Conservation (phyloP, 1,139 yeast species). For the Yamadazyma sp. region DNA sequence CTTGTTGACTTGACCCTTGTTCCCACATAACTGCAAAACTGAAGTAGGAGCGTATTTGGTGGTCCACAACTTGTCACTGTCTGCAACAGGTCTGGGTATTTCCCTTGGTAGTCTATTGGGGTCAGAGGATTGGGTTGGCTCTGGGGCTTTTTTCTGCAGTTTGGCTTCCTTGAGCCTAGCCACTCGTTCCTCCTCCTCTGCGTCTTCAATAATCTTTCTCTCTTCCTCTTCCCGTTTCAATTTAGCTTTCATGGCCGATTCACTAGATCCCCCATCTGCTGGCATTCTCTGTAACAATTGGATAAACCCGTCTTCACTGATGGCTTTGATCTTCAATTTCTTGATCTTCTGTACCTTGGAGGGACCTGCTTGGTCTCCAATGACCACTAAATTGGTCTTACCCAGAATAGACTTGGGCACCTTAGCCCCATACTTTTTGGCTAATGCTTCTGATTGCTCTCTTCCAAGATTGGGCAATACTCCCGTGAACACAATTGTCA, state of each 20-base stretch:
- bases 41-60: slow-evolving; percentile 85
- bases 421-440: slow-evolving; percentile 89
- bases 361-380: slow-evolving; percentile 97
- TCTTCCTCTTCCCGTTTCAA: slow-evolving; percentile 70
- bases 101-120: slow-evolving; percentile 18
- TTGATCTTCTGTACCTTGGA: slow-evolving; percentile 84
- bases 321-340: slow-evolving; percentile 70
- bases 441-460: slow-evolving; percentile 69
- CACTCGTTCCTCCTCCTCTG: slow-evolving; percentile 26
- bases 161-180: slow-evolving; percentile 18
- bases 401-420: slow-evolving; percentile 86
- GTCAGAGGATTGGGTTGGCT: slow-evolving; percentile 14
- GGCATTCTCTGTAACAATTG: slow-evolving; percentile 80
- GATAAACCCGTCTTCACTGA: slow-evolving; percentile 83
- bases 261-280: slow-evolving; percentile 86
- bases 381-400: slow-evolving; percentile 82
- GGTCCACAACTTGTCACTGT: slow-evolving; percentile 80
- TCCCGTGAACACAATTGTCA: slow-evolving; percentile 94
- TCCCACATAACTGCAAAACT: slow-evolving; percentile 83
- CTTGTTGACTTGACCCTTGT: slow-evolving; percentile 70
- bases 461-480: slow-evolving; percentile 78
- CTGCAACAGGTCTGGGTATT: slow-evolving; percentile 29
- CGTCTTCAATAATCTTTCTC: slow-evolving; percentile 49
- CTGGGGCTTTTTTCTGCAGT: slow-evolving; percentile 22
- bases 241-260: slow-evolving; percentile 69